Evolutionary conservation across 257 asterid genomes (phyloP).

Genomic region (Forsythia viridissima): DNA sequence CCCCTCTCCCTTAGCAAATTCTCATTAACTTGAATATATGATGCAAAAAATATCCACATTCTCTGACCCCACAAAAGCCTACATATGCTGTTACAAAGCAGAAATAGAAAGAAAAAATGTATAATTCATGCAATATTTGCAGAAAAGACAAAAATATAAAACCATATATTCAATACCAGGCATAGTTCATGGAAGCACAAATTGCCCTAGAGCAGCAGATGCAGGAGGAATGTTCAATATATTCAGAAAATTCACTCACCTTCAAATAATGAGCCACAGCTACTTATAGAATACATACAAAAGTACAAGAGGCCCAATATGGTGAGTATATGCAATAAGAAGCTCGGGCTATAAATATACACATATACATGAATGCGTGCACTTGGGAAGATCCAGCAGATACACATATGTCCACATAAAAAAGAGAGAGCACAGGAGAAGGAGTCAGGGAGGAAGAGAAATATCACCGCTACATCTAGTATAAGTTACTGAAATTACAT

Average conservation of each 20-base stretch:
- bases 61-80: conserved; percentile 16
- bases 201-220: conserved; percentile 6
- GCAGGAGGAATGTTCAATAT: conserved; percentile 13
- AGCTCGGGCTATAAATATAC: conserved; percentile 8
- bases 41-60: conserved; percentile 9
- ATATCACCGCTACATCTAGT: conserved; percentile 22
- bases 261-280: conserved; percentile 16
- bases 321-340: conserved; percentile 14
- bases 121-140: conserved; percentile 13
- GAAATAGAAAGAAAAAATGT: neutral
- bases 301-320: conserved; percentile 13
- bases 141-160: conserved; percentile 1
- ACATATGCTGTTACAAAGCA: conserved; percentile 1
- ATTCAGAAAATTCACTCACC: conserved; percentile 5
- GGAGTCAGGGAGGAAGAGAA: conserved; percentile 10
- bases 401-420: neutral
- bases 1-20: conserved; percentile 10
- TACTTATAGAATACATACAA: neutral
- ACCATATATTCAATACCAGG: neutral
- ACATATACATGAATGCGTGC: conserved; percentile 17
- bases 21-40: conserved; percentile 3
- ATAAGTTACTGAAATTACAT: conserved; percentile 47
- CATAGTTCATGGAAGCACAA: conserved; percentile 15
- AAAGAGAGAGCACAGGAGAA: neutral
- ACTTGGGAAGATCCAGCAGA: neutral